Percentiles rank a stretch among this genome's conserved stretches.
Evolutionary conservation across 1,284 basidiomycete genomes (phyloP).

Genomic region (Earliella scabrosa): DNA sequence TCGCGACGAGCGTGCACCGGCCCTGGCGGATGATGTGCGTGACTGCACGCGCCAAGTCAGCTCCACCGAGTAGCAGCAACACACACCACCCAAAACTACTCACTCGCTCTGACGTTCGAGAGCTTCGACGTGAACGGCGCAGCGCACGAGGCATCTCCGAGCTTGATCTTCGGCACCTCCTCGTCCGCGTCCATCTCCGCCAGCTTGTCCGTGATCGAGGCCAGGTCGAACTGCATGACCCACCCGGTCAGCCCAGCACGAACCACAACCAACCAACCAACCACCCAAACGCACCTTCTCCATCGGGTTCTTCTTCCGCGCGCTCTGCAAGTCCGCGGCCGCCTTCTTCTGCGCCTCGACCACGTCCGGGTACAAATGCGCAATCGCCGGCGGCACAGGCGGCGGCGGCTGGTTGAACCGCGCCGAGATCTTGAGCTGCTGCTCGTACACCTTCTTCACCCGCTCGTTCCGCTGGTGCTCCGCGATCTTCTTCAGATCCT

Average conservation of each 20-base stretch:
- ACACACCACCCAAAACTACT: slow-evolving; percentile 37
- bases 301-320: slow-evolving; percentile 83
- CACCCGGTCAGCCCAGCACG: neutral
- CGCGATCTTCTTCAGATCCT: slow-evolving; percentile 91
- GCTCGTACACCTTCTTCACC: slow-evolving; percentile 95
- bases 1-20: slow-evolving; percentile 94
- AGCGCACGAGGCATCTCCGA: slow-evolving; percentile 95
- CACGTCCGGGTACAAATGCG: slow-evolving; percentile 85
- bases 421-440: slow-evolving; percentile 86
- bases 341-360: slow-evolving; percentile 89
- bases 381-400: slow-evolving; percentile 84
- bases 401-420: slow-evolving; percentile 92
- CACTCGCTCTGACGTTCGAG: slow-evolving; percentile 90
- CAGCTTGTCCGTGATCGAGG: slow-evolving; percentile 86
- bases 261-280: slow-evolving; percentile 2
- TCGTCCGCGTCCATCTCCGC: slow-evolving; percentile 92
- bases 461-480: slow-evolving; percentile 89
- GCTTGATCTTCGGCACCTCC: slow-evolving; percentile 95
- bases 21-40: slow-evolving; percentile 96
- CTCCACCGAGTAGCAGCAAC: neutral
- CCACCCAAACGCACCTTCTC: slow-evolving; percentile 69
- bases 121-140: slow-evolving; percentile 97
- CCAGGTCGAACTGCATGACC: slow-evolving; percentile 83
- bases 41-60: slow-evolving; percentile 54
- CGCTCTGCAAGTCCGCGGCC: slow-evolving; percentile 61